A percentile compares a stretch with the other conserved stretches of the same genome.
Evolutionary conservation across 208 protist genomes (phyloP).

Genomic region (Phytomonas francai): DNA sequence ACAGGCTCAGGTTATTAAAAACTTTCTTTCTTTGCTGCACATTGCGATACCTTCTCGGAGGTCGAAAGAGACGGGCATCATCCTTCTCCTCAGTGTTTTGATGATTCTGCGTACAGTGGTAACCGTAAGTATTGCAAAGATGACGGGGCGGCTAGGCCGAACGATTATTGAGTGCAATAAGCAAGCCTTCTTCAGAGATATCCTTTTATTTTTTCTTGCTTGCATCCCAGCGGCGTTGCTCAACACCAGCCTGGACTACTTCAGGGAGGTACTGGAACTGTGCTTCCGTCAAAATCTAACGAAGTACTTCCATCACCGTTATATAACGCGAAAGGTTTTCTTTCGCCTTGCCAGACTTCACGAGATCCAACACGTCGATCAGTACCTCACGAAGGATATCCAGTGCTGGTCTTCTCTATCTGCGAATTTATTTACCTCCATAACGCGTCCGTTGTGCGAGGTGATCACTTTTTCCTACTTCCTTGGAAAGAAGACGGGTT

Average conservation of each 20-base stretch:
- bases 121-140: conserved; percentile 26
- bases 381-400: conserved; percentile 64
- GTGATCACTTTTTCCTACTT: conserved; percentile 38
- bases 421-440: conserved; percentile 24
- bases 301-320: conserved; percentile 43
- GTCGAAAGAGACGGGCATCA: conserved; percentile 25
- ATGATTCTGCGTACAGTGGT: conserved; percentile 37
- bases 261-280: conserved; percentile 36
- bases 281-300: conserved; percentile 55
- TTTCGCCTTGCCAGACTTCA: conserved; percentile 48
- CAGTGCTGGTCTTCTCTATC: conserved; percentile 26
- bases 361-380: conserved; percentile 43
- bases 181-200: conserved; percentile 13
- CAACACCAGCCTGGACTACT: conserved; percentile 52
- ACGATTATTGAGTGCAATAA: conserved; percentile 29
- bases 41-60: conserved; percentile 36
- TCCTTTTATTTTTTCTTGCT: conserved; percentile 25
- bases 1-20: background rate
- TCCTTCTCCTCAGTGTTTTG: conserved; percentile 28
- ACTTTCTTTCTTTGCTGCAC: conserved; percentile 30
- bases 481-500: conserved; percentile 24
- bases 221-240: conserved; percentile 41
- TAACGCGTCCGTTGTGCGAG: conserved; percentile 49
- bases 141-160: conserved; percentile 21
- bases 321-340: conserved; percentile 57